Percentiles rank a stretch among this genome's conserved stretches.
Conservation (phyloP, 2,329 filamentous ascomycete species). For the Calonectria naviculata region DNA sequence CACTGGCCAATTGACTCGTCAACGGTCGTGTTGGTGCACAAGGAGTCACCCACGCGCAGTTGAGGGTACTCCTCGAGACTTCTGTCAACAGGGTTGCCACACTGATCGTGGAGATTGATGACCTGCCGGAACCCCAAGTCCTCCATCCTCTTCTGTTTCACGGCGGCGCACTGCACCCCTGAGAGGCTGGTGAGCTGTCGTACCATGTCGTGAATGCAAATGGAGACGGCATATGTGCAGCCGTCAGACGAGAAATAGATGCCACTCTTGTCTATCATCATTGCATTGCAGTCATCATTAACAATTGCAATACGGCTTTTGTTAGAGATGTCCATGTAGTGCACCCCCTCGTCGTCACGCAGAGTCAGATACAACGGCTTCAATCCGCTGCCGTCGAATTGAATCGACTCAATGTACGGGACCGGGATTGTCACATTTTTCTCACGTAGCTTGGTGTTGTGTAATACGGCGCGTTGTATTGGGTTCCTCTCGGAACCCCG, state of each 20-base stretch:
- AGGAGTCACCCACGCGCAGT: constrained; percentile 45
- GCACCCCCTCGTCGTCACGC: constrained; percentile 39
- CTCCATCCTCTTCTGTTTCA: constrained; percentile 35
- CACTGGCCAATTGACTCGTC: constrained; percentile 43
- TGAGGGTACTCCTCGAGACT: constrained; percentile 42
- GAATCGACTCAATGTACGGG: constrained; percentile 51
- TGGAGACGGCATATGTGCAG: constrained; percentile 47
- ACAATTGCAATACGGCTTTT: constrained; percentile 45
- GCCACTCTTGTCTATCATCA: constrained; percentile 46
- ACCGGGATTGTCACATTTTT: constrained; percentile 45
- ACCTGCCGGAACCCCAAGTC: constrained; percentile 45
- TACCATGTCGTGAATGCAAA: constrained; percentile 47
- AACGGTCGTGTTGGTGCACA: constrained; percentile 43
- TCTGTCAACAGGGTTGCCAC: constrained; percentile 41
- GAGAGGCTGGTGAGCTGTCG: constrained; percentile 46
- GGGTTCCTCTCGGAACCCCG: constrained; percentile 34
- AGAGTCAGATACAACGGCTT: constrained; percentile 48
- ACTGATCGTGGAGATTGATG: constrained; percentile 49
- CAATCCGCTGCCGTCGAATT: constrained; percentile 45
- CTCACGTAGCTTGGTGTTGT: constrained; percentile 44
- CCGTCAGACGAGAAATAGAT: constrained; percentile 48
- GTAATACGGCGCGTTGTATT: constrained; percentile 42
- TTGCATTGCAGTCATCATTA: constrained; percentile 43
- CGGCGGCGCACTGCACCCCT: constrained; percentile 43
- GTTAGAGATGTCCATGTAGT: constrained; percentile 49